These are phyloP conservation scores for Acacia pycnantha DNA, from an alignment of 331 rosid species.

Conservation along the genomic window DNA sequence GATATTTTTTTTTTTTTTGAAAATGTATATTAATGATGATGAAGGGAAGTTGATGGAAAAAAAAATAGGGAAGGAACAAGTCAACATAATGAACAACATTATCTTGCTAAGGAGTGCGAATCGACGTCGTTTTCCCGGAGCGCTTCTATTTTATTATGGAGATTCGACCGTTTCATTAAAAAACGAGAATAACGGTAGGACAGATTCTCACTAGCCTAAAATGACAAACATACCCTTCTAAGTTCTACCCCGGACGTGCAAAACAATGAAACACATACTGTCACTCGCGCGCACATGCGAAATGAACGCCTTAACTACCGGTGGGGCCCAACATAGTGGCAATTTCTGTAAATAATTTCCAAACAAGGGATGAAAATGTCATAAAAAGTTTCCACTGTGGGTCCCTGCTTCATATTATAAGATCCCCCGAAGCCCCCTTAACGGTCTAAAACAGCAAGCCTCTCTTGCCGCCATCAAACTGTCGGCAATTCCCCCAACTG, in stretches of 20 bases:
- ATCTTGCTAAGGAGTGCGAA: not conserved
- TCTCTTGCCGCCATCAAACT: slow-evolving; percentile 42
- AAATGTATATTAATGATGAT: not conserved
- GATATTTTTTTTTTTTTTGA: not conserved
- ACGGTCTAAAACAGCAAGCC: slow-evolving; percentile 31
- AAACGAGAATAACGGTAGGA: slow-evolving; percentile 35
- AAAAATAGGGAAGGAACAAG: not conserved
- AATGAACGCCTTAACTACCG: slow-evolving; percentile 74
- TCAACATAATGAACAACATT: slow-evolving; percentile 14
- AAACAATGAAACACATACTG: not conserved
- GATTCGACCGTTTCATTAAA: slow-evolving; percentile 9
- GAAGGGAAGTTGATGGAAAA: not conserved
- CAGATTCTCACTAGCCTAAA: not conserved
- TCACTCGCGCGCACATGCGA: slow-evolving; percentile 39
- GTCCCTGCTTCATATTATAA: slow-evolving; percentile 23
- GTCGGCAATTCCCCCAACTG: slow-evolving; percentile 51
- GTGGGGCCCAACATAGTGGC: slow-evolving; percentile 56
- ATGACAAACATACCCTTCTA: slow-evolving; percentile 37
- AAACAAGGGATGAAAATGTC: slow-evolving; percentile 21
- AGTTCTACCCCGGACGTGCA: not conserved
- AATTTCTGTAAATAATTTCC: slow-evolving; percentile 36
- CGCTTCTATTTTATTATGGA: not conserved
- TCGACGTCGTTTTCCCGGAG: not conserved
- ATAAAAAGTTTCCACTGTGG: not conserved
- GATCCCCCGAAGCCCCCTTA: slow-evolving; percentile 35